These are phyloP conservation scores for Parsonsia alboflavescens DNA, from an alignment of 257 asterid species.

Conservation along the genomic window DNA sequence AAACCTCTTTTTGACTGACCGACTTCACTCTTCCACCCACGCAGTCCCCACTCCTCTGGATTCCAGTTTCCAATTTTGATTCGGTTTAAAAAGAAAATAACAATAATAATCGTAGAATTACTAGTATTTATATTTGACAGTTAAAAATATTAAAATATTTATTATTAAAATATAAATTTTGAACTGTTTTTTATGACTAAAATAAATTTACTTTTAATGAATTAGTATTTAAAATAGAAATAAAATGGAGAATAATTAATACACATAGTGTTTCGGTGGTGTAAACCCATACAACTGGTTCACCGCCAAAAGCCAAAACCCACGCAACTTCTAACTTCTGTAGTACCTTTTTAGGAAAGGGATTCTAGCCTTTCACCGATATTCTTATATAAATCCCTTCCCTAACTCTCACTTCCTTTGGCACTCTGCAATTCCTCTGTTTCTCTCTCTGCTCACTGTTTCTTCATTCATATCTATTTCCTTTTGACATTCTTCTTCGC, in stretches of 20 bases:
- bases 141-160: too few species aligned
- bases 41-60: neutral
- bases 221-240: too few species aligned
- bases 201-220: too few species aligned
- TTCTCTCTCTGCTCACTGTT: neutral
- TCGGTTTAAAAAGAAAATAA: too few species aligned
- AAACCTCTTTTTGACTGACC: neutral
- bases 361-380: neutral
- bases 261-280: too few species aligned
- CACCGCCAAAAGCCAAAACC: conserved; percentile 2
- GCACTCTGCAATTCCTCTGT: neutral
- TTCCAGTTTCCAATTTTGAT: too few species aligned
- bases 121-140: too few species aligned
- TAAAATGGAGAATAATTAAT: too few species aligned
- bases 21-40: conserved; percentile 4
- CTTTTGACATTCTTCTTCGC: neutral
- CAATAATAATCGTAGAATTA: too few species aligned
- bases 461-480: neutral
- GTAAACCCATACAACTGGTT: neutral
- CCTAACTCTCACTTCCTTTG: neutral
- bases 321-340: conserved; percentile 5
- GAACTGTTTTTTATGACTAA: too few species aligned
- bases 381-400: neutral
- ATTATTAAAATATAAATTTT: too few species aligned
- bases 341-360: too few species aligned